Percentiles rank a stretch among this genome's conserved stretches.
phyloP scores from a whole-genome alignment of 768 basidiomycete genomes.

The Hygrophoropsis aurantiaca region DNA sequence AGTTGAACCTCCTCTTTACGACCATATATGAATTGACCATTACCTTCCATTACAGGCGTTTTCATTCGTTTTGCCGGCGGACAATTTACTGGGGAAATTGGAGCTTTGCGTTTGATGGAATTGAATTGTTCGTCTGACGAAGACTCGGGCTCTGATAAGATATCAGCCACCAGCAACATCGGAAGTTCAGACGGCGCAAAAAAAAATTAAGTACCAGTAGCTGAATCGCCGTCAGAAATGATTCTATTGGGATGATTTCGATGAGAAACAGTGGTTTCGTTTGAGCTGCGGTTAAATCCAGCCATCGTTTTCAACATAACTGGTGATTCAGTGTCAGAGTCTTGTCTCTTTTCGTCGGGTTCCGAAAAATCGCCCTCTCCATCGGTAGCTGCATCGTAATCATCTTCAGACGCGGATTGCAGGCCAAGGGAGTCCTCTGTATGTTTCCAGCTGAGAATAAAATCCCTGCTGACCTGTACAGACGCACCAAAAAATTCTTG shows the following conservation, averaged over 20 bases:
- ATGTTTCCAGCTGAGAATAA: background rate
- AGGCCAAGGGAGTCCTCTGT: constrained; percentile 44
- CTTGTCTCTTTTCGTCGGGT: constrained; percentile 21
- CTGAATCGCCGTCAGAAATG: constrained; percentile 21
- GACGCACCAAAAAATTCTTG: constrained; percentile 49
- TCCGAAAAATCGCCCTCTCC: constrained; percentile 17
- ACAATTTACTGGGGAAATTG: constrained; percentile 7
- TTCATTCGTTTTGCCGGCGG: constrained; percentile 19
- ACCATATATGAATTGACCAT: background rate
- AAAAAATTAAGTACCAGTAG: constrained; percentile 12
- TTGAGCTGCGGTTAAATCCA: constrained; percentile 6
- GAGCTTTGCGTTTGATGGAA: constrained; percentile 24
- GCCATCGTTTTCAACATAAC: constrained; percentile 22
- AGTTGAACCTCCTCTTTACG: background rate
- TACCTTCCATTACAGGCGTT: constrained; percentile 15
- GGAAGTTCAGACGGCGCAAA: background rate
- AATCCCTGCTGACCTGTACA: background rate
- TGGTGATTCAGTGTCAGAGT: constrained; percentile 14
- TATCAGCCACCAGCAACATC: background rate
- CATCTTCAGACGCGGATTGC: constrained; percentile 52
- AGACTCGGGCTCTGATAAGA: constrained; percentile 29
- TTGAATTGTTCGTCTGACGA: constrained; percentile 11
- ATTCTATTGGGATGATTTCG: background rate
- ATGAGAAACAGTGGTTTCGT: constrained; percentile 6
- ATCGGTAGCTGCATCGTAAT: constrained; percentile 23